Evolutionary conservation across 2,329 filamentous ascomycete genomes (phyloP).

Genomic region (Magnaporthiopsis poae): DNA sequence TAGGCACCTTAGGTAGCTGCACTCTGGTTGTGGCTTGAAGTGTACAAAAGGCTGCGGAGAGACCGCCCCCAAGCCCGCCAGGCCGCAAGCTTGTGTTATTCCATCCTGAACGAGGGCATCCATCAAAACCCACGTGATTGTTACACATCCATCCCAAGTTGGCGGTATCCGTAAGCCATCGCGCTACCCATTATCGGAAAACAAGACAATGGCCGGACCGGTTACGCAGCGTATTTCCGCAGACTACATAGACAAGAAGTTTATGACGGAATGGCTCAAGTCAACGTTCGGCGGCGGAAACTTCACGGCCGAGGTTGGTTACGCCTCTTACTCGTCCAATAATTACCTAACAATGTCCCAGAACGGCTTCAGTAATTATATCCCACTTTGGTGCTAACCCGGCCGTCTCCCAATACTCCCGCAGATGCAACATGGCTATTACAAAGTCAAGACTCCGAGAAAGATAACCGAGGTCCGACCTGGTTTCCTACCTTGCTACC

Average conservation of each 20-base stretch:
- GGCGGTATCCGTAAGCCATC: no score
- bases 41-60: not conserved
- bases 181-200: no score
- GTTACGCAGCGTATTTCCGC: not conserved
- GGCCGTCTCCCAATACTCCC: not conserved
- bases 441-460: not conserved
- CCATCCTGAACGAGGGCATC: no score
- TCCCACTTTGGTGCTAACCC: no score
- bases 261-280: not conserved
- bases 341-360: not conserved
- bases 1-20: no score
- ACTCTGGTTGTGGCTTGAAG: not conserved
- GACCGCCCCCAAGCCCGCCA: not conserved
- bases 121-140: no score
- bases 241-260: not conserved
- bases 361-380: no score
- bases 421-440: not conserved
- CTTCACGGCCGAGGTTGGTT: not conserved
- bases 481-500: not conserved
- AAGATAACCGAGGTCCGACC: not conserved
- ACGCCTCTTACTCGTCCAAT: not conserved
- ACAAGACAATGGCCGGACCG: not conserved
- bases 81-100: no score
- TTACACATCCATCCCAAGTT: no score
- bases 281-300: not conserved